Percentiles rank a stretch among this genome's conserved stretches.
Evolutionary conservation across 352 stramenopile genomes (phyloP).

Genomic region (Pythium insidiosum): DNA sequence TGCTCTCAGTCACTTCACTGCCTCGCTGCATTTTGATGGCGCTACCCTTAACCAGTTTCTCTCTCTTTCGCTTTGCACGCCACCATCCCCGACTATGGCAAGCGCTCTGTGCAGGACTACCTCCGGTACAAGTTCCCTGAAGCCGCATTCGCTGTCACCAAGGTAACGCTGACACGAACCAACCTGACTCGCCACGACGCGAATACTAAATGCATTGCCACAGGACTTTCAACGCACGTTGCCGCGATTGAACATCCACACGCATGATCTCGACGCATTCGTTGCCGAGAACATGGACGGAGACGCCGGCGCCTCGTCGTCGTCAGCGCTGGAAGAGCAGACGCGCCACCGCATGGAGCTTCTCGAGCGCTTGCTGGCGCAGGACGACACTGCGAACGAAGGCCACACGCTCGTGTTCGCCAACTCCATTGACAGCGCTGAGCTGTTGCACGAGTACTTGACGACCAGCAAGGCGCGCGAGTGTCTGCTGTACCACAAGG

Average conservation of each 20-base stretch:
- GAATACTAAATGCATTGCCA: too few species aligned
- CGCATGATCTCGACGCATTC: conserved; percentile 35
- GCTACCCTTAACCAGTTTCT: conserved; percentile 10
- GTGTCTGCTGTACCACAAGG: conserved; percentile 50
- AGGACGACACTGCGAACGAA: conserved; percentile 1
- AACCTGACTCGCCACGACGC: background rate
- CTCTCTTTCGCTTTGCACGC: conserved; percentile 27
- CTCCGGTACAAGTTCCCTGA: conserved; percentile 74
- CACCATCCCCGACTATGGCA: conserved; percentile 77
- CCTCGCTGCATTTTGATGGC: too few species aligned
- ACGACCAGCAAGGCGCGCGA: conserved; percentile 2
- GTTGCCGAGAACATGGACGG: too few species aligned
- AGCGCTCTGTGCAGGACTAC: conserved; percentile 54
- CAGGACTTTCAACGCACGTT: conserved; percentile 71
- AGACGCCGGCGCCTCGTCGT: too few species aligned
- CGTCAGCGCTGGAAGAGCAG: too few species aligned
- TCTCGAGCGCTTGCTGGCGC: conserved; percentile 35
- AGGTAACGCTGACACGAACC: conserved; percentile 30
- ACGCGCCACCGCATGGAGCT: conserved; percentile 37
- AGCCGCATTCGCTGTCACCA: conserved; percentile 48
- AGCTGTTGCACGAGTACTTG: conserved; percentile 46
- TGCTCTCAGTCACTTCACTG: too few species aligned
- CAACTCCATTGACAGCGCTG: conserved; percentile 67
- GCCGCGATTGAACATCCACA: conserved; percentile 30
- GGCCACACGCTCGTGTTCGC: conserved; percentile 62